Conservation (phyloP, 2,329 filamentous ascomycete species). For the Sporothrix mexicana region DNA sequence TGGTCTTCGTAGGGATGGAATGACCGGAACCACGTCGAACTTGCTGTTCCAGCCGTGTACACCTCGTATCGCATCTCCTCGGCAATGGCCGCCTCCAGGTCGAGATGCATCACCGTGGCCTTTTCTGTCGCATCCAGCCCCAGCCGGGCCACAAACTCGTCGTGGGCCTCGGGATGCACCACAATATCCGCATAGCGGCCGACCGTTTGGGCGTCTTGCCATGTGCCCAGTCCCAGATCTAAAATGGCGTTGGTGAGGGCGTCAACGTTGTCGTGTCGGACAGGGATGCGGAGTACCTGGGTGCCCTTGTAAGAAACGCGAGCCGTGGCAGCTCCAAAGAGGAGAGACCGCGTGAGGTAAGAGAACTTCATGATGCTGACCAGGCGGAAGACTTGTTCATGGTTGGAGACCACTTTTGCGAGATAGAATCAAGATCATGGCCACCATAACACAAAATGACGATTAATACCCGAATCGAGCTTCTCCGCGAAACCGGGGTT, state of each 20-base stretch:
- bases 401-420: too few relatives aligned
- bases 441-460: too few relatives aligned
- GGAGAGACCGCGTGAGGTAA: not conserved
- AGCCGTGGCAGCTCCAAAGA: not conserved
- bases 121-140: constrained; percentile 41
- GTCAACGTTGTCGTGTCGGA: constrained; percentile 43
- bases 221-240: constrained; percentile 47
- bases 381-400: not conserved
- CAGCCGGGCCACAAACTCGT: constrained; percentile 42
- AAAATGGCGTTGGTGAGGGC: constrained; percentile 43
- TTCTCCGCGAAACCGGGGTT: not conserved
- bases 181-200: constrained; percentile 50
- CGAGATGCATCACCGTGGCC: constrained; percentile 47
- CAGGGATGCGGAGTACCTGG: constrained; percentile 53
- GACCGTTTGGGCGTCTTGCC: constrained; percentile 47
- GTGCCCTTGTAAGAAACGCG: constrained; percentile 47
- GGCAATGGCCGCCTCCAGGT: constrained; percentile 49
- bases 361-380: not conserved
- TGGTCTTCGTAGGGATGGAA: constrained; percentile 63
- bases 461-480: not conserved
- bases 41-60: constrained; percentile 42
- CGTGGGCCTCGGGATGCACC: constrained; percentile 47
- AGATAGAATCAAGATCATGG: too few relatives aligned
- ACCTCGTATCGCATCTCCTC: constrained; percentile 44
- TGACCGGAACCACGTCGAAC: constrained; percentile 56